Base-by-base conservation (phyloP, 2,329 filamentous ascomycete species). In the Anthostomella pinea region DNA sequence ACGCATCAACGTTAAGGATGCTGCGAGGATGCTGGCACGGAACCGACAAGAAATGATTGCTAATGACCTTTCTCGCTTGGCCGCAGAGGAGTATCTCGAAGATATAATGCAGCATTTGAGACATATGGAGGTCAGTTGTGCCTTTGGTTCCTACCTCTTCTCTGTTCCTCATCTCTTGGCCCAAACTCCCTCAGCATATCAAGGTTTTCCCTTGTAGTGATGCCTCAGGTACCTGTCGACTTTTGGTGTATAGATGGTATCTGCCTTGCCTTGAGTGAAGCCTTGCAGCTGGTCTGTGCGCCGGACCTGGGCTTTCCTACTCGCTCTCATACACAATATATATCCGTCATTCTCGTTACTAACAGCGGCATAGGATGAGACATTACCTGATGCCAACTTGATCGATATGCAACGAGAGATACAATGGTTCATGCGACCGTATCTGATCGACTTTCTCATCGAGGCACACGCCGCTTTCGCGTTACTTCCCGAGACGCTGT, bases 361-460 rank as follows among this genome's bases (percentile, higher is more conserved):
- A 28, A 54, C 41, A 18, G 9, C n/a, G 16, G 2, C 14, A 31
- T 34, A 79, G 77, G 78, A 83, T 57, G 85, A 94, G 67, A 97
- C 93, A 18, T 73, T 97, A 49, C 87, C 93, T 35, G 93, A 98
- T 65, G 91, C 95, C 62, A 91, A 91, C 64, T 89, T 94, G 22
- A 98, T 98, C 63, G 93, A 98, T 64, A 96, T 97, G 66, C 93
- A 98, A 68, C 89, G 90, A 50, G 93, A 98, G 75, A 97, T 98
- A 47, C 89, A 97, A 63, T 98, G 93, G 93, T 97, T 94, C 69
- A 98, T 98, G 93, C 77, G 93, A 56, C 93, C 93, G 1, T 97
- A 96, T 65, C 82, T 98, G 22, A 86, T 98, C 60, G 93, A 98
- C 70, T 98, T 98, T 68, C 79, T 98, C 51, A 85, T 97, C 56